Base-by-base conservation (phyloP, 306 rosid species). In the Argentina anserina region DNA sequence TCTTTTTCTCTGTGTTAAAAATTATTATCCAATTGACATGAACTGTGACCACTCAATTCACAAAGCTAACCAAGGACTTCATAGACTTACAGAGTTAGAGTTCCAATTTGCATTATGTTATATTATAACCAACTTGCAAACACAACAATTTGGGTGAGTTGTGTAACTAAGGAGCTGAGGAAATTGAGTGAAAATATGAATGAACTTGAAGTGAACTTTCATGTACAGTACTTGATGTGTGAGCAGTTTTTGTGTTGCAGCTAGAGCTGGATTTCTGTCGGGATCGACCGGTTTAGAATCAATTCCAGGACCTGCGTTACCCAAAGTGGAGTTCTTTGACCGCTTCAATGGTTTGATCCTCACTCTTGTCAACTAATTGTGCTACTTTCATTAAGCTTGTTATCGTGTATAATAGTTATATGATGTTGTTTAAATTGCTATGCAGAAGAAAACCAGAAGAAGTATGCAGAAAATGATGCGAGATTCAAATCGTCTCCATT, bases 361-460 rank as follows among this genome's bases (percentile, higher is more conserved):
- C 18, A 31, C 23, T 23, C 36, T 9, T 15, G 17, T 46, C 25
- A 33, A 14, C 26, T 6, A n/a, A n/a, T 23, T 33, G 1, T 58
- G 25, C 15, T 9, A 36, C 67, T 33, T 31, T 1, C 26, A 20
- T 37, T 61, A 69, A 5, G 61, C 43, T 69, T 25, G 5, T 23
- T 12, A 4, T 33, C 7, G 14, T 37, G 18, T 2, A 17, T 72
- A 43, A 72, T 26, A 20, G 50, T n/a, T n/a, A n/a, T n/a, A n/a
- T n/a, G 43, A 31, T 81, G 31, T 50, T 65, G 15, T n/a, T 17
- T 17, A 10, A 21, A 10, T 62, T 65, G 46, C 65, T 49, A 82
- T 79, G 69, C 94, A 93, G 97, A 93, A 76, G 92, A 91, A 79
- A 93, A 91, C 85, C 94, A 89, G 90, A 93, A 93, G 71, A 89